Evolutionary conservation across 495 filamentous ascomycete genomes (phyloP).

Genomic region (Talaromyces stipitatus): DNA sequence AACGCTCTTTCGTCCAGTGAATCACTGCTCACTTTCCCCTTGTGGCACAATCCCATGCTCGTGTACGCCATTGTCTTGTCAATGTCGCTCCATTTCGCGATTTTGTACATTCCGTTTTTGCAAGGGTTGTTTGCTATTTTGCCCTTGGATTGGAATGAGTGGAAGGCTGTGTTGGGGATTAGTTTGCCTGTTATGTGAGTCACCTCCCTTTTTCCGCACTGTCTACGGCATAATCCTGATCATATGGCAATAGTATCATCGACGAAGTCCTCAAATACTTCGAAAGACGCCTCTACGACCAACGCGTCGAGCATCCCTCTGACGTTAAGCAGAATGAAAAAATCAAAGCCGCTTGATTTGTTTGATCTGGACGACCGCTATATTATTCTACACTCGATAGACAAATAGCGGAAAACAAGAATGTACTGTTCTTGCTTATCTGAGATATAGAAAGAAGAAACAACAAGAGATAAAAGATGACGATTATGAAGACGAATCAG

Average conservation of each 20-base stretch:
- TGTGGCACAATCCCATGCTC: constrained; percentile 96
- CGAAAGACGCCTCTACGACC: constrained; percentile 56
- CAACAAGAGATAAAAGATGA: neutral
- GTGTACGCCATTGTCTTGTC: constrained; percentile 89
- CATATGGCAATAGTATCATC: constrained; percentile 55
- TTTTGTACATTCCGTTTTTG: constrained; percentile 87
- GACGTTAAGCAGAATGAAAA: neutral
- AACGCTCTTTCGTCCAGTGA: constrained; percentile 95
- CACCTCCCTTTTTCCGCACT: constrained; percentile 1
- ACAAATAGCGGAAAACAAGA: neutral
- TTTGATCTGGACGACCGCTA: neutral
- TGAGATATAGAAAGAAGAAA: neutral
- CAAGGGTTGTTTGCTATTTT: constrained; percentile 87
- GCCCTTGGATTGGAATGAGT: constrained; percentile 82
- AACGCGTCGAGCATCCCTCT: constrained; percentile 10
- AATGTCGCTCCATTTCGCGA: constrained; percentile 92
- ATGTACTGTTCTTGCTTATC: neutral
- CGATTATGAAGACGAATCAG: too few relatives aligned
- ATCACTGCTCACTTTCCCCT: constrained; percentile 82
- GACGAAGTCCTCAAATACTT: constrained; percentile 81
- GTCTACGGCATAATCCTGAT: neutral
- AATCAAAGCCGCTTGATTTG: constrained; percentile 11
- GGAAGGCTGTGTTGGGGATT: constrained; percentile 85
- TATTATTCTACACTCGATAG: neutral
- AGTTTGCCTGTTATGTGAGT: constrained; percentile 91